Evolutionary conservation across 306 rosid species (phyloP), one percentile per base, ranked within the genome.

Genomic region (Notholithocarpus densiflorus): DNA sequence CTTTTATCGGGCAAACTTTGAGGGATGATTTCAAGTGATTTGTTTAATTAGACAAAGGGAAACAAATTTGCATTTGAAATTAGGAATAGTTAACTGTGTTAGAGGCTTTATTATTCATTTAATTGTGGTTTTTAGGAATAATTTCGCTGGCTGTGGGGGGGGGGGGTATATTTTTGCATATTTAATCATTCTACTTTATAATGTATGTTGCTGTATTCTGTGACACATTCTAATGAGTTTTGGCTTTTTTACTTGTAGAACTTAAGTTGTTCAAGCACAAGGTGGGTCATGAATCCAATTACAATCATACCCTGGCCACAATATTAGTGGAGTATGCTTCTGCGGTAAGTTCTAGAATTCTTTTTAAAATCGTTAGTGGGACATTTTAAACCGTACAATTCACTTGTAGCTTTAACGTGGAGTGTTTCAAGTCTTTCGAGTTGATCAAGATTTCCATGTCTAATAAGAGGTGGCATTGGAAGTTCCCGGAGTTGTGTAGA

Each of bases 241-340:
- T 74, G 74, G 27, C 53, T 79, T 18, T 53, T 77, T 24, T 8
- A 43, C 77, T 40, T 84, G 84, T 93, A 93, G 98, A 80, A 32
- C 82, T 88, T 82, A 83, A 84, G 75, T 48, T 53, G 75, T 40
- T 53, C 20, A 77, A 80, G 86, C 82, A 70, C 66, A 61, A 56
- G 56, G 27, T 2, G 52, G 56, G 75, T 54, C 56, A 74, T 19
- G 53, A 14, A 52, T 43, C 79, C 2, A 20, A 56, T 59, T 94
- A 90, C 79, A 92, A 94, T 81, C 97, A 89, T 74, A 94, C 97
- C 4, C 93, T 94, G 54, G 89, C 93, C 74, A 87, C 90, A 74
- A 87, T 85, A 77, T 53, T 92, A 65, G 98, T 90, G 83, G 91
- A 87, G 77, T 94, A 88, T 83, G 97, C 98, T 78, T 88, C 98